Conservation (phyloP, 768 basidiomycete genomes). For the Myochromella boudieri region DNA sequence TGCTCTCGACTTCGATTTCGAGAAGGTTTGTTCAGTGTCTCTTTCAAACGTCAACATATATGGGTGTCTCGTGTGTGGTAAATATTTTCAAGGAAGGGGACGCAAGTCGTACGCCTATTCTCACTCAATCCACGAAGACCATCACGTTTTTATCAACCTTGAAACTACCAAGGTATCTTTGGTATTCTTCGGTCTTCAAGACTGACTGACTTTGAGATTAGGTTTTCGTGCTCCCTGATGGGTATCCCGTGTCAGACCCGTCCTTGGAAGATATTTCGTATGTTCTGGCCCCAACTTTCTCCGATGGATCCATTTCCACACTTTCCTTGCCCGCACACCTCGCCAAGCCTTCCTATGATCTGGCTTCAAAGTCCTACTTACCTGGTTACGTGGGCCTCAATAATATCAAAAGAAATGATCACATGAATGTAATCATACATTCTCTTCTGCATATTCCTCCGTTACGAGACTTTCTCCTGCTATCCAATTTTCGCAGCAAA, state of each 20-base stretch:
- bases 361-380: conserved; percentile 76
- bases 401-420: conserved; percentile 96
- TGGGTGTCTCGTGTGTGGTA: conserved; percentile 96
- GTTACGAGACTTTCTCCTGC: conserved; percentile 82
- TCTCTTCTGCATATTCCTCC: conserved; percentile 89
- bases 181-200: conserved; percentile 3
- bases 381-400: conserved; percentile 96
- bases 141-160: conserved; percentile 97
- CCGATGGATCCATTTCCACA: conserved; percentile 48
- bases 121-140: conserved; percentile 96
- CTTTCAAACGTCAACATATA: conserved; percentile 97
- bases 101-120: conserved; percentile 93
- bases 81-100: conserved; percentile 98
- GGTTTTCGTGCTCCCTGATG: conserved; percentile 98
- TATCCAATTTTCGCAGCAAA: conserved; percentile 71
- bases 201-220: conserved; percentile 30
- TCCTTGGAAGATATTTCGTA: conserved; percentile 94
- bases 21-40: conserved; percentile 97
- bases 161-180: conserved; percentile 82
- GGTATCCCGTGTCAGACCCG: conserved; percentile 94
- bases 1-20: conserved; percentile 96
- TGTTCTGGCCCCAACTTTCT: conserved; percentile 89
- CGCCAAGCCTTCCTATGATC: conserved; percentile 80
- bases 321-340: conserved; percentile 61
- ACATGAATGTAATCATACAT: conserved; percentile 97